Conservation (phyloP, 2,329 filamentous ascomycete species). For the Trichoderma arundinaceum region DNA sequence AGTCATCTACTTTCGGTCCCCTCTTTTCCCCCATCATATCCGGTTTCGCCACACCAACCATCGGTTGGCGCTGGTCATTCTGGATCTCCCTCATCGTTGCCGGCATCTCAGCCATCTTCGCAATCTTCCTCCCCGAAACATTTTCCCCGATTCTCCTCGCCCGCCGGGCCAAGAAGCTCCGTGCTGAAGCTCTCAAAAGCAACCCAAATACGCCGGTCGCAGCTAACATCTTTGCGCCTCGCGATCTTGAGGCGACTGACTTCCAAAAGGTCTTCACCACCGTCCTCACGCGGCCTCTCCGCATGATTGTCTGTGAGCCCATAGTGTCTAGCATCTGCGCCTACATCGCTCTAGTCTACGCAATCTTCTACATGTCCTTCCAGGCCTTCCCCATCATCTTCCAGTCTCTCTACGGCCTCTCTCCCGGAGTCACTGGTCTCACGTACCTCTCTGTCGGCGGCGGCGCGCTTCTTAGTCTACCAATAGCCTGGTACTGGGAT, state of each 20-base stretch:
- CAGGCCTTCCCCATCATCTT: constrained; percentile 74
- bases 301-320: constrained; percentile 74
- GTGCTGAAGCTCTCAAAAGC: constrained; percentile 58
- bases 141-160: constrained; percentile 64
- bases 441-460: constrained; percentile 71
- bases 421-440: constrained; percentile 67
- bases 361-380: constrained; percentile 73
- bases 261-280: constrained; percentile 66
- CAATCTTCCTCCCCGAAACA: constrained; percentile 70
- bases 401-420: constrained; percentile 65
- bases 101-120: constrained; percentile 62
- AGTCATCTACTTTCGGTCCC: constrained; percentile 69
- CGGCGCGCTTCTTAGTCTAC: constrained; percentile 64
- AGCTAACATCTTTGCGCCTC: constrained; percentile 59
- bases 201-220: constrained; percentile 32
- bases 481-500: constrained; percentile 71
- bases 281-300: constrained; percentile 72
- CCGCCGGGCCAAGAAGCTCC: constrained; percentile 61
- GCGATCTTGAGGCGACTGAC: constrained; percentile 66
- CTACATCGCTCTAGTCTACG: constrained; percentile 75
- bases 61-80: constrained; percentile 73
- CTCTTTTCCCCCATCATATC: constrained; percentile 69
- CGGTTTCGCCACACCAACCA: constrained; percentile 62
- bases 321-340: constrained; percentile 73
- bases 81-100: constrained; percentile 74